Evolutionary conservation across 108 stramenopile species (phyloP).

Genomic region (Hondaea fermentalgiana): DNA sequence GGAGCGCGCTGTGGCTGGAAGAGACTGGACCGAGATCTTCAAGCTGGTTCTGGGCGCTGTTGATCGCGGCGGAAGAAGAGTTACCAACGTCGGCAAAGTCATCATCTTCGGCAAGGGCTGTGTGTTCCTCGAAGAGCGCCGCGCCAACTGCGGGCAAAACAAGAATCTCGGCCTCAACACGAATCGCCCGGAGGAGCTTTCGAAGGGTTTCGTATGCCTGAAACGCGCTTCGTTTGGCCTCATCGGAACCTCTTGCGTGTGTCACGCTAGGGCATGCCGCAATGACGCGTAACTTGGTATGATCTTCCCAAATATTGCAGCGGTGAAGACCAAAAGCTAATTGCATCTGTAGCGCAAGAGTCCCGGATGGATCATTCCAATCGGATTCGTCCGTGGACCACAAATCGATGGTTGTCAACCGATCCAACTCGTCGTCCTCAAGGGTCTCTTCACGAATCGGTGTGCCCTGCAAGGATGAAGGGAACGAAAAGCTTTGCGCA

Average conservation of each 20-base stretch:
- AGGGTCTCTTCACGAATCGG: no score
- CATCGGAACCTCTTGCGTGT: not conserved
- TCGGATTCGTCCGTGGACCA: not conserved
- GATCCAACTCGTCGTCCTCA: not conserved
- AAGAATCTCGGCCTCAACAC: slow-evolving; percentile 1
- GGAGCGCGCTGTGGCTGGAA: not conserved
- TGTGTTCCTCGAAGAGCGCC: not conserved
- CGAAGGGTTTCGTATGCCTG: not conserved
- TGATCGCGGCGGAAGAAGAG: no score
- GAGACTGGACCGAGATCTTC: no score
- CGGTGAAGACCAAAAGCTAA: not conserved
- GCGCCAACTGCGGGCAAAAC: not conserved
- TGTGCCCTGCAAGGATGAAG: no score
- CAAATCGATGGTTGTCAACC: not conserved
- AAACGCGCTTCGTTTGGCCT: not conserved
- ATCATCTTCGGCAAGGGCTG: not conserved
- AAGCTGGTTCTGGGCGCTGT: no score
- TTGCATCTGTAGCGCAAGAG: not conserved
- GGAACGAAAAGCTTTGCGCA: no score
- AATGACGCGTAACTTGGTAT: slow-evolving; percentile 8
- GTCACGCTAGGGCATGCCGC: not conserved
- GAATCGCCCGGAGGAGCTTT: not conserved
- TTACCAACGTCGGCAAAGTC: not conserved
- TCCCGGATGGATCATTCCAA: not conserved
- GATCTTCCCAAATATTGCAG: not conserved